These are phyloP conservation scores for Eucalyptus regnans DNA, from an alignment of 345 rosid genomes.

Conservation along the genomic window DNA sequence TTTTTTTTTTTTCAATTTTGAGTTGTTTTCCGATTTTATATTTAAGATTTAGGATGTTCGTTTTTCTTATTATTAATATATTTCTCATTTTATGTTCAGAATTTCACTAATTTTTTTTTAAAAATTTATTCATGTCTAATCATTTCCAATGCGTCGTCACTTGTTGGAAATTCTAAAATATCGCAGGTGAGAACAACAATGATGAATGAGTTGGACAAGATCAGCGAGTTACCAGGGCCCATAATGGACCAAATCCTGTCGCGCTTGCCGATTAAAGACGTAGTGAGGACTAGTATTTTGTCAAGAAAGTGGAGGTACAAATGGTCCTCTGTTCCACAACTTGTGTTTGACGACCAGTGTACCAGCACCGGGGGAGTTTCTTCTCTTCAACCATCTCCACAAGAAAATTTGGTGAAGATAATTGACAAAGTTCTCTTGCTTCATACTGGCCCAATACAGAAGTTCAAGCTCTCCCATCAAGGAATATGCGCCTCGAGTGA, in stretches of 20 bases:
- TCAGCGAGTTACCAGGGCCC: not conserved
- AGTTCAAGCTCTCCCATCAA: not conserved
- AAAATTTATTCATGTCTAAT: not conserved
- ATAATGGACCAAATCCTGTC: not conserved
- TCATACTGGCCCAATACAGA: not conserved
- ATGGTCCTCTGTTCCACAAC: not conserved
- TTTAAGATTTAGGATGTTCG: not conserved
- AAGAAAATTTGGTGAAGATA: not conserved
- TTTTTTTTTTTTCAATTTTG: not conserved
- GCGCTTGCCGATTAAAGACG: not conserved
- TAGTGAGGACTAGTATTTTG: not conserved
- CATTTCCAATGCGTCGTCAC: not conserved
- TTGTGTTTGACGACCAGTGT: not conserved
- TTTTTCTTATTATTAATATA: not conserved
- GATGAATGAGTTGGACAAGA: not conserved
- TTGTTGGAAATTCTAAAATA: not conserved
- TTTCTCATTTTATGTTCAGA: not conserved
- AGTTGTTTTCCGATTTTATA: not conserved
- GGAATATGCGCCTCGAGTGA: not conserved
- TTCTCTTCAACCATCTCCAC: not conserved
- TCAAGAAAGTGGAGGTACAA: not conserved
- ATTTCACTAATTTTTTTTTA: fast-evolving
- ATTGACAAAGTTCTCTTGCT: not conserved
- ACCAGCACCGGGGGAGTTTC: not conserved
- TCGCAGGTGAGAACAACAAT: not conserved